Evolutionary conservation across 352 stramenopile species (phyloP).

Genomic region (Phytophthora tubulina): DNA sequence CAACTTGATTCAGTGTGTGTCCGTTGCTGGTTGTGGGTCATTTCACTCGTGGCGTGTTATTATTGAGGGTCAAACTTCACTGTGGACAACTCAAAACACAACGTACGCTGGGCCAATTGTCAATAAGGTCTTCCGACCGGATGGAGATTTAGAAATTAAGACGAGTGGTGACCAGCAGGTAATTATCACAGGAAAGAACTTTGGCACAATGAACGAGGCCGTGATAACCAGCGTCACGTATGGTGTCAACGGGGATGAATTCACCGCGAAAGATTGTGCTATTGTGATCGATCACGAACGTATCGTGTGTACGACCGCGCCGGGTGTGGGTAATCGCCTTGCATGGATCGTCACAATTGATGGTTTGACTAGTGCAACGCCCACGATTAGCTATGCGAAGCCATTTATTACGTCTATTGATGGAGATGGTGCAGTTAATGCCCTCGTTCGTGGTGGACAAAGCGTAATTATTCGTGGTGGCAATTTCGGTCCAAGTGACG

Average conservation of each 20-base stretch:
- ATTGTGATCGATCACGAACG: constrained; percentile 66
- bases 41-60: constrained; percentile 56
- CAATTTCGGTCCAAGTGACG: constrained; percentile 65
- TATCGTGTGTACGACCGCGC: constrained; percentile 54
- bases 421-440: constrained; percentile 47
- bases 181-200: constrained; percentile 72
- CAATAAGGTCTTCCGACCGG: constrained; percentile 59
- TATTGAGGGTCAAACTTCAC: constrained; percentile 50
- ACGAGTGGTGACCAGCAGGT: constrained; percentile 63
- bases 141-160: constrained; percentile 54
- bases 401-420: constrained; percentile 53
- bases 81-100: constrained; percentile 48
- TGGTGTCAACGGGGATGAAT: constrained; percentile 58
- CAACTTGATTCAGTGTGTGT: constrained; percentile 62
- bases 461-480: constrained; percentile 50
- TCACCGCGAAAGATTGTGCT: constrained; percentile 42
- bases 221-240: constrained; percentile 59
- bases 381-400: constrained; percentile 69
- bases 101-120: constrained; percentile 69
- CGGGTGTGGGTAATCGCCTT: constrained; percentile 61
- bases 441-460: constrained; percentile 50
- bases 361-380: constrained; percentile 52
- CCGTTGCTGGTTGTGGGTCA: constrained; percentile 54
- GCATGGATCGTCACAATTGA: constrained; percentile 72
- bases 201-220: constrained; percentile 47